Conservation (phyloP, 2,329 filamentous ascomycete genomes). For the Xylaria sp. region DNA sequence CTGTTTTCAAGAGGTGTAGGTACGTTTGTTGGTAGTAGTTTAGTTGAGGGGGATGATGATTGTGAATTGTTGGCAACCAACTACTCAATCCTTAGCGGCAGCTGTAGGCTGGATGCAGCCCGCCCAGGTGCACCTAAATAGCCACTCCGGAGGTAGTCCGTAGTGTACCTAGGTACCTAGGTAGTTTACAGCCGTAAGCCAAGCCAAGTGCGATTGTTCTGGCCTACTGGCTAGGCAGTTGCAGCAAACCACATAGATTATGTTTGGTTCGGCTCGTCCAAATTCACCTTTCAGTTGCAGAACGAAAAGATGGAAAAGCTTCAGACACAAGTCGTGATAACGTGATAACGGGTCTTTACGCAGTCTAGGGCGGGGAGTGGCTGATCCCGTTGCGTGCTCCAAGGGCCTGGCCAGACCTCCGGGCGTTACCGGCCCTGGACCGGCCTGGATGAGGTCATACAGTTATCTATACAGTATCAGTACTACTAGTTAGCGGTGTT, state of each 20-base stretch:
- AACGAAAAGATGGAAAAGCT: too few relatives aligned
- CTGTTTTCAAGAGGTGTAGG: neutral
- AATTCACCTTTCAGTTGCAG: too few relatives aligned
- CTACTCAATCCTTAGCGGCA: too few relatives aligned
- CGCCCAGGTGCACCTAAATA: too few relatives aligned
- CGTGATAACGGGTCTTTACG: neutral
- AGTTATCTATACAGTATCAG: conserved; percentile 29
- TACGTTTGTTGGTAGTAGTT: too few relatives aligned
- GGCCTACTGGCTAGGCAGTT: neutral
- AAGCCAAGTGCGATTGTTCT: neutral
- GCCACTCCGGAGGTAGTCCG: neutral
- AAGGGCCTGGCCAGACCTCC: conserved; percentile 10
- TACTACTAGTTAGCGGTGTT: neutral
- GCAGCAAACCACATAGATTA: too few relatives aligned
- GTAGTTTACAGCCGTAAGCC: neutral
- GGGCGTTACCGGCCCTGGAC: conserved; percentile 25
- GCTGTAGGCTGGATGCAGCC: too few relatives aligned
- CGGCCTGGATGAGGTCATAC: neutral
- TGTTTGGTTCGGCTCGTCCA: neutral
- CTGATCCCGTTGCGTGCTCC: neutral
- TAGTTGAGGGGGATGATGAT: too few relatives aligned
- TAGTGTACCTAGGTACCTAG: neutral
- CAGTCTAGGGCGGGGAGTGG: conserved; percentile 3
- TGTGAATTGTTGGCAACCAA: too few relatives aligned
- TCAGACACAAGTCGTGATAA: neutral